Base-by-base conservation (phyloP, 768 basidiomycete genomes). In the Melanogaster broomeanus region DNA sequence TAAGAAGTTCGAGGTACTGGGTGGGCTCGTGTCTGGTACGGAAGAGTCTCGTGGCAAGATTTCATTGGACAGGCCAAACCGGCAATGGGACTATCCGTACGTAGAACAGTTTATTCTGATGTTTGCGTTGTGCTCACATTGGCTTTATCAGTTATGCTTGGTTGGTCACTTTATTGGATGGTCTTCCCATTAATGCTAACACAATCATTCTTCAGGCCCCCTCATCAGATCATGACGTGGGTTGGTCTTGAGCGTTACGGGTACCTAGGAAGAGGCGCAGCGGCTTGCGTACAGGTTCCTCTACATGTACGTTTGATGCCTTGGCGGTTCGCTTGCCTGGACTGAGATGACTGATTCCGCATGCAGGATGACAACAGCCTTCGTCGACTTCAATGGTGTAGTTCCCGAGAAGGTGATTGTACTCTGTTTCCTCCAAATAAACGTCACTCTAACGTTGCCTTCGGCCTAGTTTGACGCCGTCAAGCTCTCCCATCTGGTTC, bases 181-280 rank as follows among this genome's bases (percentile, higher is more conserved):
- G 31, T 1, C 11, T 31, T 30, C 35, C 31, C 48, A 42, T 2
- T 59, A 27, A 18, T 41, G 13, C 44, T 70, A 35, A 65, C 19
- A 8, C 19, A 24, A 42, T 51, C 15, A n/a, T 21, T 49, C 25
- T 46, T 27, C 53, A 85, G 86, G 91, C 91, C 91, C n/a, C 91
- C 94, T 43, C 94, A 98, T 69, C 96, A 98, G 70, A 97, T 98
- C 65, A 98, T 98, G 90, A 76, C 88, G 2, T 99, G 96, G 96
- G 93, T 98, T 46, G 96, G 94, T 37, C 77, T 98, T 21, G 93
- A 97, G 60, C 86, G 96, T 47, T 99, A 99, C 64, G 96, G 96
- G 2, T 97, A 93, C 68, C 75, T 90, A n/a, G 3, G 91, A 96
- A 56, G 94, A 97, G 56, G 91, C 94, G 2, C 93, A 96, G 57